A percentile compares a stretch with the other conserved stretches of the same genome.
phyloP scores from a whole-genome alignment of 2,329 filamentous ascomycete species.

The Mycosphaerella arachidis region DNA sequence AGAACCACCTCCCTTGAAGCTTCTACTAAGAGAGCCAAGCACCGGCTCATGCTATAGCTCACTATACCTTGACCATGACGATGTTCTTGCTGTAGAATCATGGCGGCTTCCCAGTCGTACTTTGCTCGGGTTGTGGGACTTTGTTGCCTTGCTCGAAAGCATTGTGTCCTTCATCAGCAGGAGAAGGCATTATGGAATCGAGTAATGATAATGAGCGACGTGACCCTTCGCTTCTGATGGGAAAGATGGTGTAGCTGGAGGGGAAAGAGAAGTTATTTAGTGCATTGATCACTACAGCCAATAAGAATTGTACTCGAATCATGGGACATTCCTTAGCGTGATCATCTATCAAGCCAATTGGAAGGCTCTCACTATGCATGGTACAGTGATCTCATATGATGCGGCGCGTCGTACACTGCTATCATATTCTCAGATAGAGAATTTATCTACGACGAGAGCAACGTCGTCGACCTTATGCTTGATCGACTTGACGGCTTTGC shows the following conservation, averaged over 20 bases:
- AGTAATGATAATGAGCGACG: neutral
- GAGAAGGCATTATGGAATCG: neutral
- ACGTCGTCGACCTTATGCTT: neutral
- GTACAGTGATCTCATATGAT: too few relatives aligned
- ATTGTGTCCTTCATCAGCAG: neutral
- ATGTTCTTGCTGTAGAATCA: constrained; percentile 10
- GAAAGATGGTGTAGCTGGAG: neutral
- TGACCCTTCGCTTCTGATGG: neutral
- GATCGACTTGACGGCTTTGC: neutral
- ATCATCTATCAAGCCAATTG: neutral
- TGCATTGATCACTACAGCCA: neutral
- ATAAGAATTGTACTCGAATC: neutral
- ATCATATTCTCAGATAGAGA: neutral
- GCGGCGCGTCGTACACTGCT: neutral
- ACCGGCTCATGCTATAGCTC: constrained; percentile 35
- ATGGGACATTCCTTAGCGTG: neutral
- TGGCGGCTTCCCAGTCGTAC: constrained; percentile 8
- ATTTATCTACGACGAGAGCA: neutral
- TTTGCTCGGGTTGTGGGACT: neutral
- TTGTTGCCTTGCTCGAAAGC: neutral
- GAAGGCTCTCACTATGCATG: neutral
- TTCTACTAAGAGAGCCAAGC: constrained; percentile 21
- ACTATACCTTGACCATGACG: constrained; percentile 23
- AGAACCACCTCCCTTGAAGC: neutral
- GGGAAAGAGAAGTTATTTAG: neutral